phyloP scores from a whole-genome alignment of 768 basidiomycete species.

The Cystofilobasidium ferigula region DNA sequence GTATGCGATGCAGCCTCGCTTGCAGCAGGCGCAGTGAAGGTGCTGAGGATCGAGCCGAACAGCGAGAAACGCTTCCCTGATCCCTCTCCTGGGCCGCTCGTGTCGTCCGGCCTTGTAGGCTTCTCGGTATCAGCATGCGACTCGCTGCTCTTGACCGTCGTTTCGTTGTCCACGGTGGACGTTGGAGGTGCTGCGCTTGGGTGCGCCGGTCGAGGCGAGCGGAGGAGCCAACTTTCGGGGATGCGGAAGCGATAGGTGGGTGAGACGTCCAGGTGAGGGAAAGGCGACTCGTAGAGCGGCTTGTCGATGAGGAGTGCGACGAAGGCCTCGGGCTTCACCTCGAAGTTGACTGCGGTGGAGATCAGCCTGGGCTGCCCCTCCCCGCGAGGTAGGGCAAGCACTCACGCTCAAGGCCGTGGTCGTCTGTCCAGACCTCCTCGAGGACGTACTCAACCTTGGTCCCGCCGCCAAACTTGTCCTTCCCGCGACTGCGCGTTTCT shows the following conservation, averaged over 20 bases:
- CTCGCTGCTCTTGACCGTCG: background rate
- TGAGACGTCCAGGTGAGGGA: slow-evolving; percentile 39
- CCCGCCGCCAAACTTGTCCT: slow-evolving; percentile 44
- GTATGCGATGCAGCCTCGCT: background rate
- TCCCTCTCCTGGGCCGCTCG: background rate
- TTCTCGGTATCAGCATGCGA: background rate
- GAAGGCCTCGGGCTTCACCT: slow-evolving; percentile 1
- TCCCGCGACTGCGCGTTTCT: slow-evolving; percentile 14
- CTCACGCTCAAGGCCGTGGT: slow-evolving; percentile 48
- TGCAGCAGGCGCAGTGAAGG: background rate
- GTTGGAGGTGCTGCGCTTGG: background rate
- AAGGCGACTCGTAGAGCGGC: slow-evolving; percentile 32
- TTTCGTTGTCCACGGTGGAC: background rate
- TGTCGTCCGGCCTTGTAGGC: too few relatives aligned
- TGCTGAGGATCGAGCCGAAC: slow-evolving; percentile 9
- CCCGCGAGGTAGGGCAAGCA: background rate
- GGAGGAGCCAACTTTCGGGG: slow-evolving; percentile 21
- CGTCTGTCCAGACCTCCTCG: slow-evolving; percentile 55
- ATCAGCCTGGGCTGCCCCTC: background rate
- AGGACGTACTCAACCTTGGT: slow-evolving; percentile 64
- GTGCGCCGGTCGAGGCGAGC: background rate
- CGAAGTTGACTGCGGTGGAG: background rate
- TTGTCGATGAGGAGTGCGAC: background rate
- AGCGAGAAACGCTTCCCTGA: slow-evolving; percentile 2
- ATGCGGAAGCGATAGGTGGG: slow-evolving; percentile 56